Percentiles rank a stretch among this genome's conserved stretches.
Evolutionary conservation across 2,329 filamentous ascomycete genomes (phyloP).

Genomic region (Niveomyces coronatus): DNA sequence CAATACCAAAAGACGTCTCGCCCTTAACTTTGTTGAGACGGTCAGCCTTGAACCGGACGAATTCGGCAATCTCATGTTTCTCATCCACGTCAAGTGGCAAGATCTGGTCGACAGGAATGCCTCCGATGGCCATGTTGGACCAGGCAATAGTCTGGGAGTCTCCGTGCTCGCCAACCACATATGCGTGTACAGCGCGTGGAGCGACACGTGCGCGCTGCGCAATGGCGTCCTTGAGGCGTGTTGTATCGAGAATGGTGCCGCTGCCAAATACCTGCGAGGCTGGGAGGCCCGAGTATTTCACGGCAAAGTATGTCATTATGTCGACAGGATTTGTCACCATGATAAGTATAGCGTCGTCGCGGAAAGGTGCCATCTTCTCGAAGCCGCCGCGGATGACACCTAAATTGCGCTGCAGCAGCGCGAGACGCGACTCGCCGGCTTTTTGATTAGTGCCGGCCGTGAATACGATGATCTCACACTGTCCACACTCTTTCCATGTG

Average conservation of each 20-base stretch:
- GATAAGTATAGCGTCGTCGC: slow-evolving; percentile 35
- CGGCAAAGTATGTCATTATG: slow-evolving; percentile 39
- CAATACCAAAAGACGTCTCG: slow-evolving; percentile 39
- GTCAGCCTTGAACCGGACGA: slow-evolving; percentile 39
- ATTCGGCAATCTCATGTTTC: slow-evolving; percentile 33
- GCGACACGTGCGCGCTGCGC: slow-evolving; percentile 17
- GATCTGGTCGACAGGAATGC: slow-evolving; percentile 11
- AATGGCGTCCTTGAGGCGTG: slow-evolving; percentile 34
- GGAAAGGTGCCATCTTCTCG: slow-evolving; percentile 36
- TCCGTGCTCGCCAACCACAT: slow-evolving; percentile 16
- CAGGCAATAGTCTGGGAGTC: slow-evolving; percentile 15
- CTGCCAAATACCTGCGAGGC: slow-evolving; percentile 39
- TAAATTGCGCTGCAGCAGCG: slow-evolving; percentile 27
- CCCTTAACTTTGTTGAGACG: slow-evolving; percentile 29
- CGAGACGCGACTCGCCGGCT: slow-evolving; percentile 3
- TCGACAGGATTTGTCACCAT: slow-evolving; percentile 46
- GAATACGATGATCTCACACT: slow-evolving; percentile 43
- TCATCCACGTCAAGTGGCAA: slow-evolving; percentile 30
- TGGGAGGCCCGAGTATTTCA: slow-evolving; percentile 36
- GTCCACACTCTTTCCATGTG: slow-evolving; percentile 36
- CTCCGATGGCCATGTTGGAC: slow-evolving; percentile 16
- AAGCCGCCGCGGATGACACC: slow-evolving; percentile 37
- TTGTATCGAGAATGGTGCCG: slow-evolving; percentile 43
- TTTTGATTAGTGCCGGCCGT: slow-evolving; percentile 42
- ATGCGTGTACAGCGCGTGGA: slow-evolving; percentile 12